Base-by-base conservation (phyloP, 371 early-diverging fungal genomes). In the Massospora cicadina region DNA sequence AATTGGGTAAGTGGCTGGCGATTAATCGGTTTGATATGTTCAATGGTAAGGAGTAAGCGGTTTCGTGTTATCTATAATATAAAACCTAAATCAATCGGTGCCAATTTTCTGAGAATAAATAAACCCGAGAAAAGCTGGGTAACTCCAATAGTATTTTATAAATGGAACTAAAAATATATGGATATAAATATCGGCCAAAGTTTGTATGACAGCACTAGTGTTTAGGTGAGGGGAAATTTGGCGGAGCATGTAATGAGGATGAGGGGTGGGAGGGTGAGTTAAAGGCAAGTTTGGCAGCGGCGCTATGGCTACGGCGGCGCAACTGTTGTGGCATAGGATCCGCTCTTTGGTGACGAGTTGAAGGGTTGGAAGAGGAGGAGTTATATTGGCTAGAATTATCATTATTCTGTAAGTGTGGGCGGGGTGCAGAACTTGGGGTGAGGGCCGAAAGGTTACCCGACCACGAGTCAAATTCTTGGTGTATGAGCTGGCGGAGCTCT, bases 401-500 rank as follows among this genome's bases (percentile, higher is more conserved):
- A n/a, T n/a, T n/a, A 43, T 43, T 43, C 5, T 10, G 43, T 43
- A 43, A 10, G 17, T 17, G 43, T 17, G 43, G 17, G 17, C 43
- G 43, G 17, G 17, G 5, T 5, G 17, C 43, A 17, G 43, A 17
- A 17, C 43, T 10, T 43, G 43, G 43, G 43, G 43, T 17, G 43
- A 43, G 43, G 43, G 43, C 43, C 43, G 43, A 43, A 17, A 43
- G 43, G 43, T 43, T 43, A 17, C 43, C 43, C 43, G 43, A 43
- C 43, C 43, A 43, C 13, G 62, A 13, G 26, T 62, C 62, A 12
- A 62, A 33, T 23, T 62, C 62, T 27, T 33, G 43, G 12, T 62
- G 62, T 2, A 62, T 62, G 17, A 62, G 43, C 21, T 28, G 62
- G 12, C 62, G 32, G 31, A 62, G 27, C 25, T 62, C 62, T 12